Conservation (phyloP, 306 rosid genomes). For the Lotus japonicus region DNA sequence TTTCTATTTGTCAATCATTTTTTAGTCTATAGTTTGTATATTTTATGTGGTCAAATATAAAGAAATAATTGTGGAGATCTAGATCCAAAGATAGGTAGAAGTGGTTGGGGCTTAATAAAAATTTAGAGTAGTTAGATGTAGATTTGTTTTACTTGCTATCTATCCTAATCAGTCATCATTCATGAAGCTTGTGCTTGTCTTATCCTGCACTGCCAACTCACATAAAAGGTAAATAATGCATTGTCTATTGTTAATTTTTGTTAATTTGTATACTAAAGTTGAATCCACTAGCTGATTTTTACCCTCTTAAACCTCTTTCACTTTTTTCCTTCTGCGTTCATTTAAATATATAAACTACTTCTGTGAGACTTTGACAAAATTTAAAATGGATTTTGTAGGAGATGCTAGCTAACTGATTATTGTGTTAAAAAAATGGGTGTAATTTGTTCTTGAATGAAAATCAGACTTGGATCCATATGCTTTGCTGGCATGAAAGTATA, state of each 20-base stretch:
- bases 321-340: too few relatives aligned
- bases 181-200: not conserved
- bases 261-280: not conserved
- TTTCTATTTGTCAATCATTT: not conserved
- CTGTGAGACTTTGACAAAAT: too few relatives aligned
- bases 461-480: conserved; percentile 19
- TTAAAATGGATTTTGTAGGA: too few relatives aligned
- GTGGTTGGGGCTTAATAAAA: conserved; percentile 38
- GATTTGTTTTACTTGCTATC: not conserved
- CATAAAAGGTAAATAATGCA: not conserved
- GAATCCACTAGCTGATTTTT: not conserved
- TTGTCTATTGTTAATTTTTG: not conserved
- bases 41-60: not conserved
- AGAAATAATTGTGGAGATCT: conserved; percentile 1
- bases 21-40: not conserved
- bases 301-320: not conserved
- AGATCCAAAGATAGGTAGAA: conserved; percentile 13
- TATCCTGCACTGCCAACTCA: not conserved
- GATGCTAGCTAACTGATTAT: too few relatives aligned
- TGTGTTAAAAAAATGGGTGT: not conserved
- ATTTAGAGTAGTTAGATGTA: conserved; percentile 25
- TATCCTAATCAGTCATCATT: not conserved
- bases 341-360: too few relatives aligned
- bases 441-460: not conserved
- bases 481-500: not conserved